Conservation (phyloP, 345 rosid species). For the Rubroshorea leprosula region DNA sequence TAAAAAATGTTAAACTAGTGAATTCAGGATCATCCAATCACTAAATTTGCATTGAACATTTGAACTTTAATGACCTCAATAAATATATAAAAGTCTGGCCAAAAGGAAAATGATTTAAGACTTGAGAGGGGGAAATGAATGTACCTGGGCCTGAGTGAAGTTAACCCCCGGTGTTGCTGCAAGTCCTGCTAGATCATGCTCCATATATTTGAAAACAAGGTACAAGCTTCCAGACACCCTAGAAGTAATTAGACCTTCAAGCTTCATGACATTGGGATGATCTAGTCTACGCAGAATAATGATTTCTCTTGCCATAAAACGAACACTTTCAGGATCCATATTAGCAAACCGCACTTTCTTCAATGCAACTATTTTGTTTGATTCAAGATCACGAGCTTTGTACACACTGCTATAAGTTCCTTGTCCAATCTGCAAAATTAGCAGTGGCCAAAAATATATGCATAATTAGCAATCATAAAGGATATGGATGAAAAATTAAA, state of each 20-base stretch:
- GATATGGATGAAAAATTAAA: too few species aligned
- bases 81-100: too few species aligned
- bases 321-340: constrained; percentile 69
- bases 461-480: too few species aligned
- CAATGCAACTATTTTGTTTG: constrained; percentile 56
- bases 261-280: constrained; percentile 73
- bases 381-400: constrained; percentile 60
- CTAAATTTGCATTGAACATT: too few species aligned
- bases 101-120: too few species aligned
- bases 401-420: constrained; percentile 79
- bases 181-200: constrained; percentile 66
- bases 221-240: constrained; percentile 57
- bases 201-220: constrained; percentile 69
- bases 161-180: constrained; percentile 43
- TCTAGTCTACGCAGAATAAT: constrained; percentile 56
- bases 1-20: too few species aligned
- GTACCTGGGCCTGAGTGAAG: constrained; percentile 62
- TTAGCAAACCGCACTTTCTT: constrained; percentile 73
- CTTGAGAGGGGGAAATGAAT: not conserved
- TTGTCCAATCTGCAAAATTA: constrained; percentile 58
- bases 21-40: too few species aligned
- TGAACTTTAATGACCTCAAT: not conserved
- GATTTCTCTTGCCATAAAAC: constrained; percentile 74
- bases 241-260: constrained; percentile 66
- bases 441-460: not conserved